phyloP scores from a whole-genome alignment of 345 rosid species.

The Cardamine resedifolia region DNA sequence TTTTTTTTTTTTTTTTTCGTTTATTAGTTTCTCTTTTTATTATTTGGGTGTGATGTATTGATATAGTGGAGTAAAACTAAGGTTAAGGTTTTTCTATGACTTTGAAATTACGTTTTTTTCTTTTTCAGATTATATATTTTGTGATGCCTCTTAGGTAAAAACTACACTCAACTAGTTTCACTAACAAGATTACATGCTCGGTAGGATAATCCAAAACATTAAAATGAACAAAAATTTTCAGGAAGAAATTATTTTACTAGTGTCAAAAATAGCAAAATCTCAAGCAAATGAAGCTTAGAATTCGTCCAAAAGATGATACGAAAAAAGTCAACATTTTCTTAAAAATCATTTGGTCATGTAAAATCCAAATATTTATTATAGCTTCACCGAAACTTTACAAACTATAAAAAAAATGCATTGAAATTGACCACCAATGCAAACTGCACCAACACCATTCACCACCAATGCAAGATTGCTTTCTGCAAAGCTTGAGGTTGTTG shows the following conservation, averaged over 20 bases:
- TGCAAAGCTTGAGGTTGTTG: slow-evolving; percentile 46
- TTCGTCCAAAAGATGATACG: too few species aligned
- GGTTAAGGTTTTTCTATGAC: not conserved
- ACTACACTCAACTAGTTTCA: too few species aligned
- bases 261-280: too few species aligned
- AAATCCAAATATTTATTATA: too few species aligned
- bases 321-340: too few species aligned
- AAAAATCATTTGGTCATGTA: too few species aligned
- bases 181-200: not conserved
- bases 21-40: not conserved
- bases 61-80: not conserved
- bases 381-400: too few species aligned
- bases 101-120: not conserved
- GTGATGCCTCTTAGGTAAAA: not conserved
- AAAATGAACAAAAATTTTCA: too few species aligned
- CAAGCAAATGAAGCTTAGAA: too few species aligned
- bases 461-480: not conserved
- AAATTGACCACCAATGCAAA: slow-evolving; percentile 10
- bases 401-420: too few species aligned
- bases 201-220: too few species aligned
- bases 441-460: not conserved
- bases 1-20: not conserved
- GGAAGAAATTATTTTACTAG: too few species aligned
- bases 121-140: not conserved
- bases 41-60: not conserved